A percentile compares a stretch with the other conserved stretches of the same genome.
Conservation (phyloP, 1,284 basidiomycete genomes). For the Somion occarium region DNA sequence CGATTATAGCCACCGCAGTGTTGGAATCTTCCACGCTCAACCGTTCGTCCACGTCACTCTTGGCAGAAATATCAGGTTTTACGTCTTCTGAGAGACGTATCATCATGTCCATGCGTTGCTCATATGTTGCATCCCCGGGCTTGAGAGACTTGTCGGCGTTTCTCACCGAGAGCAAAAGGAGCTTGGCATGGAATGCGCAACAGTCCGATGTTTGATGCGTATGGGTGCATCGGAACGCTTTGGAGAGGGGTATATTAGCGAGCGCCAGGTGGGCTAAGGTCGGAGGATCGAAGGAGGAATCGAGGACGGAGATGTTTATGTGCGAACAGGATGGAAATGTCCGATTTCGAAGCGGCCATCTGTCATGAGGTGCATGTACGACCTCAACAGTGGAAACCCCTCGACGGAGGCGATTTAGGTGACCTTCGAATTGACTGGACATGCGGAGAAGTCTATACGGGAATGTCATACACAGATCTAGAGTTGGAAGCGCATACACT, state of each 20-base stretch:
- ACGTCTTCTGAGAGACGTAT: constrained; percentile 54
- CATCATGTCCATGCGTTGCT: constrained; percentile 85
- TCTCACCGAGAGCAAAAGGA: constrained; percentile 81
- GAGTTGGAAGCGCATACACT: too few species aligned
- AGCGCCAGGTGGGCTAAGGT: constrained; percentile 84
- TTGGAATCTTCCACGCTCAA: constrained; percentile 29
- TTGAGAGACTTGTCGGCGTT: constrained; percentile 87
- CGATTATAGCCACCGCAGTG: constrained; percentile 77
- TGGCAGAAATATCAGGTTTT: constrained; percentile 6
- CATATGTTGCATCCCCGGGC: constrained; percentile 66
- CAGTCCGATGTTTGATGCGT: neutral
- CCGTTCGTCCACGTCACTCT: neutral
- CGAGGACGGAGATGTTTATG: constrained; percentile 71
- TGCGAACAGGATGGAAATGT: constrained; percentile 29
- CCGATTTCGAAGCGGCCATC: constrained; percentile 7
- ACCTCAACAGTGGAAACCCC: constrained; percentile 41
- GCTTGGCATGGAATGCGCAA: constrained; percentile 62
- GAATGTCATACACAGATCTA: neutral
- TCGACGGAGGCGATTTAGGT: constrained; percentile 16
- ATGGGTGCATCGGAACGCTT: constrained; percentile 7
- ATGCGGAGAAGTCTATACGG: constrained; percentile 1
- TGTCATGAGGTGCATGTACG: constrained; percentile 1
- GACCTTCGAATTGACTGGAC: constrained; percentile 10
- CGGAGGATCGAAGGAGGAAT: constrained; percentile 95
- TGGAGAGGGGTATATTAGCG: constrained; percentile 41